phyloP scores from a whole-genome alignment of 495 filamentous ascomycete species.

The Aspergillus wentii region DNA sequence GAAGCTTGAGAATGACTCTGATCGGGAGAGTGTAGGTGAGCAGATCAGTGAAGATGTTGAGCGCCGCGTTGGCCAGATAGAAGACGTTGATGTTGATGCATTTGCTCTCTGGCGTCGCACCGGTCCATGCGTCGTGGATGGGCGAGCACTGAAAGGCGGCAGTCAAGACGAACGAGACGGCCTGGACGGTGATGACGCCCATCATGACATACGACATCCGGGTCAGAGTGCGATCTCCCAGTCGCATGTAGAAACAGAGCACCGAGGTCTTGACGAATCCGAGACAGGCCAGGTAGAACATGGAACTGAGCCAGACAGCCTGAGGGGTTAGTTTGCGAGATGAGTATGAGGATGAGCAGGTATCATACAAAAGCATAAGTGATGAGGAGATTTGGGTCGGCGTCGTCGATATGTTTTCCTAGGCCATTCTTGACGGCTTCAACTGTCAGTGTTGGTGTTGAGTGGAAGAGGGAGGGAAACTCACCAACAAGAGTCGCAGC shows the following conservation, averaged over 20 bases:
- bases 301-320: conserved; percentile 37
- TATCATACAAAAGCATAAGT: conserved; percentile 28
- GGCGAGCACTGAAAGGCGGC: conserved; percentile 35
- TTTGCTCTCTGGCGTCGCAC: conserved; percentile 20
- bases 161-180: conserved; percentile 28
- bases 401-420: conserved; percentile 22
- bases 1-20: conserved; percentile 30
- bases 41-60: conserved; percentile 51
- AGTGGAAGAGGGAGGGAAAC: conserved; percentile 2
- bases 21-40: conserved; percentile 46
- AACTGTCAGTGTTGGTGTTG: conserved; percentile 4
- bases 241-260: conserved; percentile 34
- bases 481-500: conserved; percentile 28
- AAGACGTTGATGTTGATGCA: conserved; percentile 44
- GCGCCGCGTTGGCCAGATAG: conserved; percentile 37
- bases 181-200: conserved; percentile 24
- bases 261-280: conserved; percentile 39
- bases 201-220: conserved; percentile 28
- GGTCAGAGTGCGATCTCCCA: conserved; percentile 29
- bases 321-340: conserved; percentile 8
- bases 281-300: conserved; percentile 35
- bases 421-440: conserved; percentile 31
- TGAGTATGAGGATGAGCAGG: no score
- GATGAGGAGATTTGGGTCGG: conserved; percentile 13
- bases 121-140: conserved; percentile 28